Evolutionary conservation across 148 eudicot species (phyloP), one percentile per base, ranked within the genome.

Genomic region (Euryodendron excelsum): DNA sequence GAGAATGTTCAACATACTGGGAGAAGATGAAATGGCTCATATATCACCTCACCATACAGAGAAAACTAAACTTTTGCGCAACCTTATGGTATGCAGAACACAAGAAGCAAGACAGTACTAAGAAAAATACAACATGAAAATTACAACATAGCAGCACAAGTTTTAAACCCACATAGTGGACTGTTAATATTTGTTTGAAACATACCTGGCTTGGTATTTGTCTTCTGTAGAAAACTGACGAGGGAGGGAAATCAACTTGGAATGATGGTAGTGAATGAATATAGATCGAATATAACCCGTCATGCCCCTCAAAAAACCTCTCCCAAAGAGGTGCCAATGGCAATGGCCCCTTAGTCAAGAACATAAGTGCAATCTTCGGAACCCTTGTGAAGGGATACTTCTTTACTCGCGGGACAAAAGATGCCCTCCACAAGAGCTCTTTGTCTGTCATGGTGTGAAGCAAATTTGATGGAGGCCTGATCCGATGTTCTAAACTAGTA

Each of bases 291-390:
- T 87, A 95, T 13, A 75, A 74, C 60, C 85, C 89, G 23, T 90
- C 85, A 37, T 93, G 81, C 67, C 97, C 99, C 82, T 82, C 82
- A 60, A 95, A 95, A 69, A 91, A 95, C 87, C 91, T 93, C 86
- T 91, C 97, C 99, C 99, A 95, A 37, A 95, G 81, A 69, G 96
- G 97, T 20, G 97, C 91, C 72, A 95, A 80, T 8, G 97, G 99
- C 90, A 95, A 88, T 25, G 97, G 99, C 41, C 99, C 99, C 75
- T 91, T 95, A 5, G 96, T 78, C 91, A 95, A 89, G 90, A 95
- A 95, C 99, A 95, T 93, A 75, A 95, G 93, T 3, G 99, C 99
- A 79, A 95, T 83, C 82, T 93, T 95, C 18, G 99, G 99, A 53
- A 75, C 80, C 79, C 96, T 87, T 0, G 23, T 34, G 59, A 89